These are phyloP conservation scores for Lasiosphaeria hispida DNA, from an alignment of 495 filamentous ascomycete genomes.

Conservation along the genomic window DNA sequence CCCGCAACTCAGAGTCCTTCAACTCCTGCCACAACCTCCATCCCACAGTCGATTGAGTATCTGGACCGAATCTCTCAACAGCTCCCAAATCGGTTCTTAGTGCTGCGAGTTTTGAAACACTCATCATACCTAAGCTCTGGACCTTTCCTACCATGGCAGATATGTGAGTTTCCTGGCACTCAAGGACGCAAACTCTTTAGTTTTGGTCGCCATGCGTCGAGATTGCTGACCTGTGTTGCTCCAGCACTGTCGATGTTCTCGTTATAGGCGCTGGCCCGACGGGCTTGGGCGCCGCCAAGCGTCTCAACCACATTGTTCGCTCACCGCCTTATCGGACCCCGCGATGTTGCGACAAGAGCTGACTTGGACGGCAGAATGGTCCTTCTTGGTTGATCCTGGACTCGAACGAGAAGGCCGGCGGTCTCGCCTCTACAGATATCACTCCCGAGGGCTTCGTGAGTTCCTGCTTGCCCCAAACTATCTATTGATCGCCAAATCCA, in stretches of 20 bases:
- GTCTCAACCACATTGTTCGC: conserved; percentile 89
- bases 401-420: conserved; percentile 87
- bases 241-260: conserved; percentile 89
- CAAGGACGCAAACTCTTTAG: background rate
- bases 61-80: background rate
- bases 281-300: conserved; percentile 94
- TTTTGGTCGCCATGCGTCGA: background rate
- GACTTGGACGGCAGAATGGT: conserved; percentile 58
- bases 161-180: conserved; percentile 26
- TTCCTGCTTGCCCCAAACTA: conserved; percentile 27
- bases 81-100: background rate
- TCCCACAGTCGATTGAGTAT: background rate
- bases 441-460: conserved; percentile 97
- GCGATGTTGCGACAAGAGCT: conserved; percentile 19
- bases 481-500: background rate
- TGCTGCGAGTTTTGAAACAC: background rate
- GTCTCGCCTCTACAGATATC: conserved; percentile 93
- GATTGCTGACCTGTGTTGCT: conserved; percentile 19
- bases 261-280: conserved; percentile 98
- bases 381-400: conserved; percentile 97
- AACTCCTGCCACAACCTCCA: background rate
- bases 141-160: conserved; percentile 32
- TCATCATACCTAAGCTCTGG: background rate
- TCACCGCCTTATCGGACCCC: conserved; percentile 31
- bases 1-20: background rate